Percentiles rank a stretch among this genome's conserved stretches.
phyloP scores from a whole-genome alignment of 805 yeast genomes.

The Kodamaea jinghongensis region DNA sequence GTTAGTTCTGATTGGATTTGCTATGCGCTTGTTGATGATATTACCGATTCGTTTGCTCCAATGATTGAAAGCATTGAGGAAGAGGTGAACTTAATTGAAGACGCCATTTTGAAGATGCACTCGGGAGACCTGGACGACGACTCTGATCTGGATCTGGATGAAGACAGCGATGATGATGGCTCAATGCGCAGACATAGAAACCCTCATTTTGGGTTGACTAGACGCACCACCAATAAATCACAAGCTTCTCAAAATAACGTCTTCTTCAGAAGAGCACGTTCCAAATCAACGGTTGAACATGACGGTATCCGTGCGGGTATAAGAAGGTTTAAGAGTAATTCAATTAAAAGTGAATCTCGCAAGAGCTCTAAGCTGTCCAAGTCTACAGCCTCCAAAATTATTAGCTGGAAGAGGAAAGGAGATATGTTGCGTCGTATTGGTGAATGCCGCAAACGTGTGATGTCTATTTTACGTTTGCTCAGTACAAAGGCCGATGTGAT shows the following conservation, averaged over 20 bases:
- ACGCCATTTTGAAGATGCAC: slow-evolving; percentile 84
- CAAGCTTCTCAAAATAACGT: slow-evolving; percentile 15
- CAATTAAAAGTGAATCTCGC: slow-evolving; percentile 4
- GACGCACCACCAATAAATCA: slow-evolving; percentile 1
- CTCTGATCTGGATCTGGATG: slow-evolving; percentile 22
- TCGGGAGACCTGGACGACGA: slow-evolving; percentile 55
- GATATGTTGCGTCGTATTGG: slow-evolving; percentile 95
- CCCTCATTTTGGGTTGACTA: background rate
- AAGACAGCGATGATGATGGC: slow-evolving; percentile 14
- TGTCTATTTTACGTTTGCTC: slow-evolving; percentile 79
- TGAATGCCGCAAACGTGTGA: slow-evolving; percentile 90
- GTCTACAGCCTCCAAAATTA: slow-evolving; percentile 47
- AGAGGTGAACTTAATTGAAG: slow-evolving; percentile 94
- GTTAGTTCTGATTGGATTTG: slow-evolving; percentile 97
- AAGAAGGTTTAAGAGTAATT: slow-evolving; percentile 7
- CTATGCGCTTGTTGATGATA: slow-evolving; percentile 93
- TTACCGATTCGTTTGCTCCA: slow-evolving; percentile 97
- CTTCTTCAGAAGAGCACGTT: slow-evolving; percentile 33
- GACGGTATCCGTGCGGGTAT: slow-evolving; percentile 1
- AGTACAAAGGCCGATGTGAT: slow-evolving; percentile 98
- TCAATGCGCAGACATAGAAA: background rate
- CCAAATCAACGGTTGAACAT: slow-evolving; percentile 38
- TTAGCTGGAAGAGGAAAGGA: slow-evolving; percentile 84
- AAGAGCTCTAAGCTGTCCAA: slow-evolving; percentile 24
- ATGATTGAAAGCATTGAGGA: slow-evolving; percentile 91